Percentiles rank a stretch among this genome's conserved stretches.
Evolutionary conservation across 495 filamentous ascomycete genomes (phyloP).

Genomic region (Hypoxylon lienhwacheense): DNA sequence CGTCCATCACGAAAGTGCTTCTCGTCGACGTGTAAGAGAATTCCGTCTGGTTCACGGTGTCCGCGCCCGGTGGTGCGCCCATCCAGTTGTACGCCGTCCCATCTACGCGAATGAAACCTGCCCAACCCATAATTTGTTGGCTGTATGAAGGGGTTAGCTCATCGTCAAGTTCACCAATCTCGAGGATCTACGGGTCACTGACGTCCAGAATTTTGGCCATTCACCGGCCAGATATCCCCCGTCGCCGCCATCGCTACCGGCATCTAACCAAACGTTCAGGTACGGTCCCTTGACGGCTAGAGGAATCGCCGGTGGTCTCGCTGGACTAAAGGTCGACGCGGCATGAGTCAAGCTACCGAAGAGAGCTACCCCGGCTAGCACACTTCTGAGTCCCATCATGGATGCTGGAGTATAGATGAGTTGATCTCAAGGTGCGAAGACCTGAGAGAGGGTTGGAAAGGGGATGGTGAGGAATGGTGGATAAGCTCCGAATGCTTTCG

Average conservation of each 20-base stretch:
- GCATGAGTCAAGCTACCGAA: constrained; percentile 31
- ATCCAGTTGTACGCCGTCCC: constrained; percentile 63
- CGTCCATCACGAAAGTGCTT: constrained; percentile 81
- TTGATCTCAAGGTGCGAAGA: constrained; percentile 11
- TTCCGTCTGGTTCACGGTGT: constrained; percentile 46
- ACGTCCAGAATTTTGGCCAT: constrained; percentile 59
- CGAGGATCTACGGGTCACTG: constrained; percentile 38
- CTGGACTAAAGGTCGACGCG: constrained; percentile 47
- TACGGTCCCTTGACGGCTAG: constrained; percentile 82
- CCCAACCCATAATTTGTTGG: constrained; percentile 74
- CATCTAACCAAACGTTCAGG: constrained; percentile 74
- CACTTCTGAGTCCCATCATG: constrained; percentile 34
- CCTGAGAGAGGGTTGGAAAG: constrained; percentile 19
- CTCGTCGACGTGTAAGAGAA: constrained; percentile 84
- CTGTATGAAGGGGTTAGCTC: constrained; percentile 61
- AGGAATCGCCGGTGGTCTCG: constrained; percentile 74
- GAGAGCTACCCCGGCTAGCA: constrained; percentile 35
- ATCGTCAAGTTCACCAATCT: constrained; percentile 53
- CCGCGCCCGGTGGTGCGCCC: constrained; percentile 59
- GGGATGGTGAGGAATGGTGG: constrained; percentile 13
- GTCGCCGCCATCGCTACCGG: constrained; percentile 67
- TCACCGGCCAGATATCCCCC: constrained; percentile 72
- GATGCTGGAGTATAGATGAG: constrained; percentile 23
- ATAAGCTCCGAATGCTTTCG: constrained; percentile 24
- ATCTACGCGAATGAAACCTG: constrained; percentile 64